phyloP scores from a whole-genome alignment of 2,329 filamentous ascomycete genomes.

The Cadophora sp. region DNA sequence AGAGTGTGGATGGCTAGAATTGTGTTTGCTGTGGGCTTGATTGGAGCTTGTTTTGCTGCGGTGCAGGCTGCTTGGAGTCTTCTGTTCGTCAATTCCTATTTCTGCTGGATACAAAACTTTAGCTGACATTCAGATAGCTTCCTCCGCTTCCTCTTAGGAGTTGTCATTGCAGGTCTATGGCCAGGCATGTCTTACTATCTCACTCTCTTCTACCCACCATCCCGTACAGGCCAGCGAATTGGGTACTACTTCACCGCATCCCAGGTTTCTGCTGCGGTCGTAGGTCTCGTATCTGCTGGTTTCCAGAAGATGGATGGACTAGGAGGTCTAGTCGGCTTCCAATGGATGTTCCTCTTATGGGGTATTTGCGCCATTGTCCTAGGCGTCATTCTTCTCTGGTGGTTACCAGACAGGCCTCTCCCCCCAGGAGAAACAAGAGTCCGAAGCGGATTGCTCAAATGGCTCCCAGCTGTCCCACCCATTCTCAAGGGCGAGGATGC shows the following conservation, averaged over 20 bases:
- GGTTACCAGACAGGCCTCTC: constrained; percentile 84
- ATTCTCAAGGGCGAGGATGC: constrained; percentile 81
- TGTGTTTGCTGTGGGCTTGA: constrained; percentile 84
- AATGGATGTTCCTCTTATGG: constrained; percentile 93
- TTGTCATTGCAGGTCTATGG: constrained; percentile 94
- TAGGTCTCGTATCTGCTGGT: constrained; percentile 86
- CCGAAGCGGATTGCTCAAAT: constrained; percentile 61
- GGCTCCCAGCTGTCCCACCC: constrained; percentile 72
- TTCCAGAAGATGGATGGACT: constrained; percentile 90
- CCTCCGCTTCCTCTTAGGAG: constrained; percentile 82
- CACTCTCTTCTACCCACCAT: constrained; percentile 89
- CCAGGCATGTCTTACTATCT: constrained; percentile 91
- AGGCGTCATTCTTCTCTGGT: constrained; percentile 81
- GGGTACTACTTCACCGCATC: constrained; percentile 89
- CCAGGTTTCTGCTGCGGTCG: constrained; percentile 87
- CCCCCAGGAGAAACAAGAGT: constrained; percentile 65
- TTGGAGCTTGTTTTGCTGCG: constrained; percentile 83
- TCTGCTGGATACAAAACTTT: background rate
- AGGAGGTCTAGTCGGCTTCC: constrained; percentile 79
- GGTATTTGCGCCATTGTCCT: constrained; percentile 77
- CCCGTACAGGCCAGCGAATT: constrained; percentile 84
- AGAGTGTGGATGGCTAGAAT: constrained; percentile 93
- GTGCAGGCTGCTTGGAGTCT: constrained; percentile 85
- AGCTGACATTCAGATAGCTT: constrained; percentile 54
- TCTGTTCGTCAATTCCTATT: constrained; percentile 42